A percentile compares a stretch with the other conserved stretches of the same genome.
phyloP scores from a whole-genome alignment of 176 grass and related monocot species.

The Tillandsia leiboldiana region DNA sequence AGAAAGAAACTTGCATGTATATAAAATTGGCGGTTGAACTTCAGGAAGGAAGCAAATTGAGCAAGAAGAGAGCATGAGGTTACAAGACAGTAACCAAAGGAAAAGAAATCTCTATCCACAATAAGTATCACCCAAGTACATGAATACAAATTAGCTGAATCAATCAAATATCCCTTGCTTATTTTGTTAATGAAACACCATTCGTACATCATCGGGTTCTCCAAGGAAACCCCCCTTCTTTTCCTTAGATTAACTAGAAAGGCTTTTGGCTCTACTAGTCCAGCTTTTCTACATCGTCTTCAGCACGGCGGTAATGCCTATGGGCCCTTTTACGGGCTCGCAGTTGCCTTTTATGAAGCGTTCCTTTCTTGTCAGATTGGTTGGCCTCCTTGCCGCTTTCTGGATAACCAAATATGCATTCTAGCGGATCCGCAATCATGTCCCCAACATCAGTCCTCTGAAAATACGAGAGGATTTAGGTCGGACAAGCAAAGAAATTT shows the following conservation, averaged over 20 bases:
- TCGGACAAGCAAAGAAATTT: slow-evolving; percentile 2
- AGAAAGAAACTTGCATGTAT: too few species aligned
- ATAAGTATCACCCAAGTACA: not conserved
- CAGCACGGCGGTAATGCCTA: slow-evolving; percentile 11
- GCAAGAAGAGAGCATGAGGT: not conserved
- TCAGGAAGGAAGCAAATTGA: not conserved
- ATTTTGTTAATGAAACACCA: not conserved
- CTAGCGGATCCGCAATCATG: slow-evolving; percentile 52
- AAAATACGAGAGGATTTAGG: slow-evolving; percentile 1
- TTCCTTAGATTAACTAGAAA: not conserved
- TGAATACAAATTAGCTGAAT: not conserved
- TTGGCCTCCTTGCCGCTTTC: slow-evolving; percentile 28
- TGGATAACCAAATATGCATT: slow-evolving; percentile 45
- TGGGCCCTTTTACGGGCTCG: slow-evolving; percentile 27
- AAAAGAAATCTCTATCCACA: not conserved
- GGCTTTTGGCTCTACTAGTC: not conserved
- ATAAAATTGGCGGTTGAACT: too few species aligned
- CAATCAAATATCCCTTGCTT: too few species aligned
- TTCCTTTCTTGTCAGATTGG: slow-evolving; percentile 12
- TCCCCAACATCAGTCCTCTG: slow-evolving; percentile 30
- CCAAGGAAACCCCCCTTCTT: not conserved
- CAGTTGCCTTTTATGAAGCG: slow-evolving; percentile 21
- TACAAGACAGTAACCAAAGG: not conserved
- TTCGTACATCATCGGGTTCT: not conserved
- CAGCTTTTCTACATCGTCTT: not conserved